Evolutionary conservation across 2,329 filamentous ascomycete genomes (phyloP).

Genomic region (Conoideocrella luteorostrata): DNA sequence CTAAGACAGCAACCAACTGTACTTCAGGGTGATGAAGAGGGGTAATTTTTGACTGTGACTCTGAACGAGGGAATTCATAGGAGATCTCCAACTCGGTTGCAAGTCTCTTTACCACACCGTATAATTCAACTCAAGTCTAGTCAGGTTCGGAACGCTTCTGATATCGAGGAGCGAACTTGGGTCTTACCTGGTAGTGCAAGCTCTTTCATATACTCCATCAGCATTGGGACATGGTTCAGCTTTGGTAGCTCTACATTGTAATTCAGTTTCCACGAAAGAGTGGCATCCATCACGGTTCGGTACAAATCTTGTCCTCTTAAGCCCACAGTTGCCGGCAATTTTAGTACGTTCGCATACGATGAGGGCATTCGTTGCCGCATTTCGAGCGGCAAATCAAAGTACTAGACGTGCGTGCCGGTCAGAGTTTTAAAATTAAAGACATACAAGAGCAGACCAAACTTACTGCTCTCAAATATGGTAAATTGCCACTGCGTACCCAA

Average conservation of each 20-base stretch:
- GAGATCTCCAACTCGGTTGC: conserved; percentile 42
- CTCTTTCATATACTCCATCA: conserved; percentile 63
- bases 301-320: conserved; percentile 57
- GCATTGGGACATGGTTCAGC: conserved; percentile 61
- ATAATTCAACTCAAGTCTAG: conserved; percentile 46
- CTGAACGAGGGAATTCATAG: conserved; percentile 43
- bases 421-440: background rate
- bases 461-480: conserved; percentile 67
- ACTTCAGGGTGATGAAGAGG: conserved; percentile 66
- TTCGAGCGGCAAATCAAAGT: conserved; percentile 52
- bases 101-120: conserved; percentile 38
- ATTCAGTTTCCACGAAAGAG: conserved; percentile 57
- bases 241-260: conserved; percentile 67
- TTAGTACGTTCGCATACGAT: conserved; percentile 53
- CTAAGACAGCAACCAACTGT: conserved; percentile 61
- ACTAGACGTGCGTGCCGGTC: conserved; percentile 27
- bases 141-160: conserved; percentile 18
- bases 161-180: background rate
- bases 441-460: conserved; percentile 18
- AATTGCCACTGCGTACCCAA: conserved; percentile 61
- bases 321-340: conserved; percentile 35
- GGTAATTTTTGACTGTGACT: conserved; percentile 34
- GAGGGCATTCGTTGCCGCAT: conserved; percentile 61
- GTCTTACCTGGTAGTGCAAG: conserved; percentile 67
- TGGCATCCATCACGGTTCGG: conserved; percentile 52